Evolutionary conservation across 805 yeast species (phyloP), one percentile per base, ranked within the genome.

Genomic region (Saccharomycopsis sp.): DNA sequence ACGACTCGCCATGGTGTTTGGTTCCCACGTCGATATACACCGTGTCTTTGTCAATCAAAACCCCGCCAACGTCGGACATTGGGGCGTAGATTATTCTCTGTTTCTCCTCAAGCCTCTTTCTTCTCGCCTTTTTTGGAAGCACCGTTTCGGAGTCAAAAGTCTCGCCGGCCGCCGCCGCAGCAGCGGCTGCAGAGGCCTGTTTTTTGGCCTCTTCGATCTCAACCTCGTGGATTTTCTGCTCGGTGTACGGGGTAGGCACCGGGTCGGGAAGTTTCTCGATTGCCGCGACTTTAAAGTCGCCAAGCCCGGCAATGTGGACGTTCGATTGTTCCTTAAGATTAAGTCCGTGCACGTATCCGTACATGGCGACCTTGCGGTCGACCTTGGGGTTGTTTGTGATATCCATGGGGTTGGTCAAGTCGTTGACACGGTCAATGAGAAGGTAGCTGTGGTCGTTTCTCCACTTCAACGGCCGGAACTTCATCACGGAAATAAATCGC

Each of bases 51-150:
- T 94, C 99, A 61, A 94, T 90, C 63, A 94, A 76, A 41, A 94
- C 96, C 70, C 99, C 99, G 58, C 97, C 97, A n/a, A 94, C 97
- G 71, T 94, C 98, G 52, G 97, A 89, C 99, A 94, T 94, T 53
- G 99, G 99, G 0, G 99, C 99, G 71, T 95, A 94, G 1, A 94
- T 90, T 64, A 90, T 82, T 70, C 91, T 94, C 69, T 90, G 96
- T 65, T 86, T 89, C 67, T 94, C 99, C 64, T 94, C 98, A 56
- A 94, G 80, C 68, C 98, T 81, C 69, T 90, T 89, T 67, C 97
- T 80, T 70, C 97, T 84, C 1, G 84, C 79, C 34, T 79, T 76
- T 57, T 73, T 70, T 9, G 7, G 65, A 67, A 12, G 61, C 66
- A 3, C 20, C 18, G 14, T 23, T 20, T 5, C n/a, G 24, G n/a